These are phyloP conservation scores for Simmondsia chinensis DNA, from an alignment of 148 eudicot species.

Conservation along the genomic window DNA sequence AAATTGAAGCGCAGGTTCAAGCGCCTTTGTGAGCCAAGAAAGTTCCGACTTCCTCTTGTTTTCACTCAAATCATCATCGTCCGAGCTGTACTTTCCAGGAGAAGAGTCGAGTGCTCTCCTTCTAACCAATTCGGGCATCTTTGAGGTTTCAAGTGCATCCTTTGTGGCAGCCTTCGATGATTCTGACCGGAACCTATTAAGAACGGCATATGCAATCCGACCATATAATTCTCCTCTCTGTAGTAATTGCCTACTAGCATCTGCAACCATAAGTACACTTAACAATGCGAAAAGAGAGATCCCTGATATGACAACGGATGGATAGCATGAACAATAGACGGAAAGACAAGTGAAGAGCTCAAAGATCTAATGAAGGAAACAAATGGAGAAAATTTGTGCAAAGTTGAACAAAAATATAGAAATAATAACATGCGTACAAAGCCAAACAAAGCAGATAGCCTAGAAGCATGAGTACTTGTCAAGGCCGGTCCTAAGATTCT, in stretches of 20 bases:
- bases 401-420: too few species aligned
- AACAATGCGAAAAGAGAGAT: too few species aligned
- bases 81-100: constrained; percentile 33
- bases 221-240: constrained; percentile 31
- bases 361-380: too few species aligned
- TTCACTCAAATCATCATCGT: constrained; percentile 47
- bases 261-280: too few species aligned
- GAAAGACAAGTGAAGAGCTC: too few species aligned
- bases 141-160: constrained; percentile 16
- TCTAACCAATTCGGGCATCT: constrained; percentile 16
- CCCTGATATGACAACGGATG: too few species aligned
- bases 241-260: constrained; percentile 16
- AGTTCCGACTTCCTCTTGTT: constrained; percentile 57
- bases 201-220: constrained; percentile 28
- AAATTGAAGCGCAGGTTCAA: constrained; percentile 81
- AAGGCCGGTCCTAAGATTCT: too few species aligned
- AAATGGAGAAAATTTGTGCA: too few species aligned
- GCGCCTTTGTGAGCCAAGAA: constrained; percentile 76
- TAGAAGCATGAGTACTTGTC: too few species aligned
- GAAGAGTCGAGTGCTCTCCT: constrained; percentile 14
- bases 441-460: too few species aligned
- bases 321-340: too few species aligned
- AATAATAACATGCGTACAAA: too few species aligned
- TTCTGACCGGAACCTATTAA: constrained; percentile 36
- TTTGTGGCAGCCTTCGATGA: constrained; percentile 31